phyloP scores from a whole-genome alignment of 163 green algal genomes.

The Smithsoniella earleae region DNA sequence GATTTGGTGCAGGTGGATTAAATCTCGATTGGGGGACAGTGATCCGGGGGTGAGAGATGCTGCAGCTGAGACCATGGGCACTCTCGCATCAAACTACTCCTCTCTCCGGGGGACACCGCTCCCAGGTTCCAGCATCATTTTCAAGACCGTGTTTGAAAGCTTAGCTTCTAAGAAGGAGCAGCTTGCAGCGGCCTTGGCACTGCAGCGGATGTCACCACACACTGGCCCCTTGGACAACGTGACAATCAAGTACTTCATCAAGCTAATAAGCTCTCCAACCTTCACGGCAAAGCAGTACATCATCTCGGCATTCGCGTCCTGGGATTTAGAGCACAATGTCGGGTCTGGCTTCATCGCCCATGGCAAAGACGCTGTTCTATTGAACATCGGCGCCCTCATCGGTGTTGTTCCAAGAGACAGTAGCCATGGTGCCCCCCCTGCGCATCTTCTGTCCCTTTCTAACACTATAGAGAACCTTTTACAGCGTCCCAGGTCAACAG shows the following conservation, averaged over 20 bases:
- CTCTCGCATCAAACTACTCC: background rate
- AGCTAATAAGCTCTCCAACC: background rate
- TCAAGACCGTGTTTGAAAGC: background rate
- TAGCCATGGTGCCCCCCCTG: too few relatives aligned
- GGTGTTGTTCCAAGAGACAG: too few relatives aligned
- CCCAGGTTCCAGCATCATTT: background rate
- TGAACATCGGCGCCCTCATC: background rate
- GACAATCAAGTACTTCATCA: constrained; percentile 2
- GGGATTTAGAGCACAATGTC: background rate
- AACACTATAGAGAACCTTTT: too few relatives aligned
- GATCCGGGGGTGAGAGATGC: background rate
- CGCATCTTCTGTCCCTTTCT: too few relatives aligned
- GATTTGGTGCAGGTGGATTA: background rate
- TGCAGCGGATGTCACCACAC: background rate
- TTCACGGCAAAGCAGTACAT: constrained; percentile 4
- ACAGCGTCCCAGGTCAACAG: too few relatives aligned
- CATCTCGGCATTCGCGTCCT: background rate
- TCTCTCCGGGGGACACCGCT: background rate
- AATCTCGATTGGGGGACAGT: background rate
- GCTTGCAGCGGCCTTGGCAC: background rate
- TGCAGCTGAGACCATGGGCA: background rate
- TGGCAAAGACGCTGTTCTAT: background rate
- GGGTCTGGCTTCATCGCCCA: background rate
- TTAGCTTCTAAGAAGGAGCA: background rate
- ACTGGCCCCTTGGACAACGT: background rate